Conservation (phyloP, 192 early-diverging fungal genomes). For the Linnemannia elongata region DNA sequence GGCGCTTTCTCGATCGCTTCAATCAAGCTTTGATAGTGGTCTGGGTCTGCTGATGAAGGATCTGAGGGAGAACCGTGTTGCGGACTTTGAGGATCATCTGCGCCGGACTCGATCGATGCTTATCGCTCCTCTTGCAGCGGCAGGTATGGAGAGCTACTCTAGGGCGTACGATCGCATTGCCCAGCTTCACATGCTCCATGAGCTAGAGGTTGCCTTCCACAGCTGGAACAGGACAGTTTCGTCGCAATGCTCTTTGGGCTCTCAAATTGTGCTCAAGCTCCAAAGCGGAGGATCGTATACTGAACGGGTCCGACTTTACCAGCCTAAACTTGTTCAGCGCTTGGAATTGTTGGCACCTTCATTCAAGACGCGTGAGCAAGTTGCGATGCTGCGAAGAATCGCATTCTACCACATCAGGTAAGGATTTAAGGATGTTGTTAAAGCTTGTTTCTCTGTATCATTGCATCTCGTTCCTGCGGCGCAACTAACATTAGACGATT, state of each 20-base stretch:
- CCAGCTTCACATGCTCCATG: conserved; percentile 77
- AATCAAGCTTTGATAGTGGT: conserved; percentile 66
- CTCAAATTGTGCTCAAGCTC: not conserved
- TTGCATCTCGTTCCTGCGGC: not conserved
- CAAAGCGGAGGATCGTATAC: conserved; percentile 3
- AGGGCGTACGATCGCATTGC: conserved; percentile 70
- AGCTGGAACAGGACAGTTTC: conserved; percentile 13
- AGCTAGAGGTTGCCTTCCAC: conserved; percentile 63
- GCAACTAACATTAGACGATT: too few species aligned
- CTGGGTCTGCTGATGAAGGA: conserved; percentile 67
- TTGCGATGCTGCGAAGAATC: conserved; percentile 70
- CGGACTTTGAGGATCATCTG: conserved; percentile 54
- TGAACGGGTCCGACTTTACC: conserved; percentile 31
- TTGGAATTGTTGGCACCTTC: conserved; percentile 66
- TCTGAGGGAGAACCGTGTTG: conserved; percentile 52
- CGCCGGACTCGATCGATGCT: conserved; percentile 60
- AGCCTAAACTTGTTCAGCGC: conserved; percentile 59
- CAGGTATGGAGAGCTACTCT: conserved; percentile 76
- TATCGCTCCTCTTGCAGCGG: conserved; percentile 66
- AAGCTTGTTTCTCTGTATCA: not conserved
- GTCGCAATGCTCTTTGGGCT: not conserved
- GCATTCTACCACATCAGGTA: conserved; percentile 55
- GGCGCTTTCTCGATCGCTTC: conserved; percentile 54
- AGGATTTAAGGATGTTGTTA: not conserved
- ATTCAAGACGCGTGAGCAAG: conserved; percentile 70